Evolutionary conservation across 495 filamentous ascomycete species (phyloP).

Genomic region (Podospora australis): DNA sequence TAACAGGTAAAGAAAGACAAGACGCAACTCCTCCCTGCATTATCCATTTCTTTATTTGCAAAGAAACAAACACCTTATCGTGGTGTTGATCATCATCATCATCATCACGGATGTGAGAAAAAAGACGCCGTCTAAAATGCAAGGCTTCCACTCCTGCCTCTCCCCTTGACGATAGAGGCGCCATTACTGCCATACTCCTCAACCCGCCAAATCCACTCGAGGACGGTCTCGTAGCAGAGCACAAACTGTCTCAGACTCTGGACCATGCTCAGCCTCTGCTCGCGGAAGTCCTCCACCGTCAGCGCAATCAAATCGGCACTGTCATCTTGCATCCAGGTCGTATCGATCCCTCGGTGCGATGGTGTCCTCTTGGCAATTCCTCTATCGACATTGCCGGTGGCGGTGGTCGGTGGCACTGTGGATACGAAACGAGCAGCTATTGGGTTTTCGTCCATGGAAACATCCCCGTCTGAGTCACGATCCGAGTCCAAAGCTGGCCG

Average conservation of each 20-base stretch:
- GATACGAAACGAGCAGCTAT: no score
- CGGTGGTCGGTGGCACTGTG: no score
- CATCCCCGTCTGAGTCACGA: conserved; percentile 36
- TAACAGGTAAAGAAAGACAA: no score
- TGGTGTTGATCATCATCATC: no score
- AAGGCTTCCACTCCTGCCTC: conserved; percentile 25
- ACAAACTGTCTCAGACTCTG: conserved; percentile 93
- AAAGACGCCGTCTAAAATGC: conserved; percentile 4
- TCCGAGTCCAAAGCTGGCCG: conserved; percentile 6
- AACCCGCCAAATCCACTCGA: conserved; percentile 69
- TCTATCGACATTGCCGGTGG: no score
- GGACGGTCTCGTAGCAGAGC: conserved; percentile 88
- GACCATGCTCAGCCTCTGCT: conserved; percentile 91
- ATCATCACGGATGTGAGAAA: background rate
- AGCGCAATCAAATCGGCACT: conserved; percentile 71
- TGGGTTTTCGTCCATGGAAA: conserved; percentile 31
- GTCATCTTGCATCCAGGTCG: conserved; percentile 43
- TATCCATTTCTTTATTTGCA: no score
- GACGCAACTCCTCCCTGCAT: no score
- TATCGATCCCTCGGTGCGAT: no score
- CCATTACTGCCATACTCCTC: conserved; percentile 22
- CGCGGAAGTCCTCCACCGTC: conserved; percentile 83
- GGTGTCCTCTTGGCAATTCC: no score
- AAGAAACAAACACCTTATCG: no score
- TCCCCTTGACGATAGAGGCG: background rate